These are phyloP conservation scores for Leptodermis oblonga DNA, from an alignment of 257 asterid genomes.

Conservation along the genomic window DNA sequence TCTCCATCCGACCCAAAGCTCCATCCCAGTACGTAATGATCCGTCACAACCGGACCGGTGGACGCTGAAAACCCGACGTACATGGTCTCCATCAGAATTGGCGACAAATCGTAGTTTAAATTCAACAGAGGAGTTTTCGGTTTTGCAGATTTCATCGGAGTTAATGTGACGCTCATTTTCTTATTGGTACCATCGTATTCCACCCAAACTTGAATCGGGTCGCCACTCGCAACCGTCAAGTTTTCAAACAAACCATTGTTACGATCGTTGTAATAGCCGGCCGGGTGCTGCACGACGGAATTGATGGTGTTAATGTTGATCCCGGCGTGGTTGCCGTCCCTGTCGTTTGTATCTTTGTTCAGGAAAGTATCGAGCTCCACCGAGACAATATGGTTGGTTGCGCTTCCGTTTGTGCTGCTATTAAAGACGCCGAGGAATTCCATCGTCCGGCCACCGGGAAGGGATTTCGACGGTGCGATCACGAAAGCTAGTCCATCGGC, in stretches of 20 bases:
- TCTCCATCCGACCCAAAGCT: conserved; percentile 40
- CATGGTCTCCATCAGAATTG: conserved; percentile 38
- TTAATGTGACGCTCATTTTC: conserved; percentile 38
- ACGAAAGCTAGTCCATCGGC: conserved; percentile 62
- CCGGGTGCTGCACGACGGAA: conserved; percentile 24
- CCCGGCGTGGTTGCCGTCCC: conserved; percentile 52
- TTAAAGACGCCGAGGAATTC: conserved; percentile 58
- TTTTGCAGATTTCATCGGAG: conserved; percentile 30
- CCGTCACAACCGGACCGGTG: conserved; percentile 35
- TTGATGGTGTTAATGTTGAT: conserved; percentile 42
- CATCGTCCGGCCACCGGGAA: conserved; percentile 32
- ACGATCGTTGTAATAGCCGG: conserved; percentile 32
- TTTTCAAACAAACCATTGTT: conserved; percentile 22
- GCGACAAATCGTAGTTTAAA: conserved; percentile 31
- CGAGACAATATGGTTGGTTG: conserved; percentile 47
- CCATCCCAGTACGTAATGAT: conserved; percentile 62
- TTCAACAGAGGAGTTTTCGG: conserved; percentile 42
- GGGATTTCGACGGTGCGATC: conserved; percentile 43
- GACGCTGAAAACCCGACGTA: conserved; percentile 59
- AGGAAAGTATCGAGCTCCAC: conserved; percentile 58
- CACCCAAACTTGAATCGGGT: conserved; percentile 47
- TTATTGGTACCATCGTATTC: conserved; percentile 33
- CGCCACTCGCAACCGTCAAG: conserved; percentile 39
- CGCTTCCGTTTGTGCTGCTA: conserved; percentile 37
- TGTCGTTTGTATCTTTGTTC: conserved; percentile 39